Evolutionary conservation across 345 rosid genomes (phyloP).

Genomic region (Linum lewisii): DNA sequence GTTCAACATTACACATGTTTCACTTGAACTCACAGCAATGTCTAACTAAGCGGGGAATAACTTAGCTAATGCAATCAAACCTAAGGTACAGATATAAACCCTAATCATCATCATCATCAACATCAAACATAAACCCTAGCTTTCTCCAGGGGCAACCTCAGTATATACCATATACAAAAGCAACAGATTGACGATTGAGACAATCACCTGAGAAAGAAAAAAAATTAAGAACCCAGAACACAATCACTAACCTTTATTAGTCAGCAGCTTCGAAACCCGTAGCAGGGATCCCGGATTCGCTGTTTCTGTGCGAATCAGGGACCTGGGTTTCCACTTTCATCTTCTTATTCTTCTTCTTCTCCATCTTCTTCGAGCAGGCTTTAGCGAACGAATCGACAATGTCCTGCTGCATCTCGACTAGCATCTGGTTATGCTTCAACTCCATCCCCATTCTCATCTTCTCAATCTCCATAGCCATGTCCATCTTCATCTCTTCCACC

Average conservation of each 20-base stretch:
- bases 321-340: too few relatives aligned
- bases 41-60: too few relatives aligned
- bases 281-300: too few relatives aligned
- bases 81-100: background rate
- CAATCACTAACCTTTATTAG: too few relatives aligned
- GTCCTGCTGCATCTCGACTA: constrained; percentile 73
- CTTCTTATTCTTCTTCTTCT: constrained; percentile 37
- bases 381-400: constrained; percentile 67
- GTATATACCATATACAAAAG: too few relatives aligned
- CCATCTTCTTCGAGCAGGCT: constrained; percentile 27
- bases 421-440: constrained; percentile 82
- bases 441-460: constrained; percentile 84
- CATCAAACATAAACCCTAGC: background rate
- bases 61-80: too few relatives aligned
- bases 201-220: background rate
- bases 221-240: too few relatives aligned
- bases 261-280: background rate
- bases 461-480: constrained; percentile 80
- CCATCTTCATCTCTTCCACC: constrained; percentile 89
- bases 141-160: background rate
- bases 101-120: background rate
- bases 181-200: background rate
- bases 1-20: too few relatives aligned
- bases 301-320: too few relatives aligned
- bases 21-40: too few relatives aligned